Percentiles rank a stretch among this genome's conserved stretches.
These are phyloP conservation scores for Coemansia sp. DNA, from an alignment of 192 early-diverging fungal genomes.

Conservation along the genomic window DNA sequence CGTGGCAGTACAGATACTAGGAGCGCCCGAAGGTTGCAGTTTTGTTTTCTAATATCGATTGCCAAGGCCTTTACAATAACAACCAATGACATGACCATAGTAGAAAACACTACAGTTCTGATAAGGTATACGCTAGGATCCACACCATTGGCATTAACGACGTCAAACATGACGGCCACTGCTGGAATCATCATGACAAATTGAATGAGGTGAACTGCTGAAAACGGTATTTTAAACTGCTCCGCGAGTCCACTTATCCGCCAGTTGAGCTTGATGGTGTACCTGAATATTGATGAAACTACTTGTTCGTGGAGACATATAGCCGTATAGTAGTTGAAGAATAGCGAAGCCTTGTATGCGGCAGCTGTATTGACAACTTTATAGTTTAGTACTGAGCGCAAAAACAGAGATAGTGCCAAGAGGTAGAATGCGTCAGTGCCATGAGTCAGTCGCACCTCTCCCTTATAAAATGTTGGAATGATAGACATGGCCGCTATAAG, in stretches of 20 bases:
- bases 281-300: background rate
- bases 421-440: constrained; percentile 4
- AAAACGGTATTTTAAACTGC: background rate
- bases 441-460: constrained; percentile 1
- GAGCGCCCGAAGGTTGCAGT: background rate
- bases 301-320: background rate
- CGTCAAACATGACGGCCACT: background rate
- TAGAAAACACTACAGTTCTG: background rate
- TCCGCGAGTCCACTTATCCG: background rate
- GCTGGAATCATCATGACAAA: background rate
- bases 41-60: background rate
- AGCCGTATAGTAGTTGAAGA: constrained; percentile 21
- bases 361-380: constrained; percentile 10
- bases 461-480: background rate
- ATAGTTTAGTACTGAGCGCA: constrained; percentile 26
- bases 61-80: background rate
- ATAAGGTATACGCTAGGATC: background rate
- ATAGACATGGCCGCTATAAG: constrained; percentile 8
- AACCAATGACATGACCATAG: background rate
- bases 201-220: background rate
- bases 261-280: background rate
- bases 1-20: background rate
- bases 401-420: constrained; percentile 18
- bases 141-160: background rate
- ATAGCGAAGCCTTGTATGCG: constrained; percentile 34